Evolutionary conservation across 2,329 filamentous ascomycete genomes (phyloP).

Genomic region (Didymella keratinophila): DNA sequence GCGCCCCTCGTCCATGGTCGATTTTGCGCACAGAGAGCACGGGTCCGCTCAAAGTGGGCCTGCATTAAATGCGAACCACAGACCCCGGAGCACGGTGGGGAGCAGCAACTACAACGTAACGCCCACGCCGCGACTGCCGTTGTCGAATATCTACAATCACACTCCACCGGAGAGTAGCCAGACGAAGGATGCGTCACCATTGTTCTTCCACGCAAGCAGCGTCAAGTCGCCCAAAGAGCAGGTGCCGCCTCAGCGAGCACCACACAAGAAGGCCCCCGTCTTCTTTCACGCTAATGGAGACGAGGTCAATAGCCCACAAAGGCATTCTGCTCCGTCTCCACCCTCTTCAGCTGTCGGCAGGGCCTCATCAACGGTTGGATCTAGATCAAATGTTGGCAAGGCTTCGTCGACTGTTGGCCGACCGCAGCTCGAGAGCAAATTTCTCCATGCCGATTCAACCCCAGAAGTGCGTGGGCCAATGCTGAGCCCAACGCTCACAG

Average conservation of each 20-base stretch:
- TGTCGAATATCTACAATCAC: slow-evolving; percentile 36
- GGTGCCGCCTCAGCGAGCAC: slow-evolving; percentile 33
- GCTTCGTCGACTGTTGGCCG: slow-evolving; percentile 22
- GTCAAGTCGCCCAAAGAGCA: slow-evolving; percentile 55
- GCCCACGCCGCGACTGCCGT: slow-evolving; percentile 36
- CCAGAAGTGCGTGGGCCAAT: slow-evolving; percentile 52
- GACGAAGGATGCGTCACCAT: slow-evolving; percentile 57
- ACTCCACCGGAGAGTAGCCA: slow-evolving; percentile 37
- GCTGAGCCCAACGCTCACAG: slow-evolving; percentile 42
- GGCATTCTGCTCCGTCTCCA: slow-evolving; percentile 43
- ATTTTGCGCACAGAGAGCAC: slow-evolving; percentile 41
- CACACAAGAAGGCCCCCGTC: slow-evolving; percentile 54
- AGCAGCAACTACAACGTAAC: slow-evolving; percentile 29
- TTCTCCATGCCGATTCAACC: slow-evolving; percentile 73
- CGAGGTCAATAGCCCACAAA: slow-evolving; percentile 45
- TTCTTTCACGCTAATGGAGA: slow-evolving; percentile 63
- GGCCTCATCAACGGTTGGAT: slow-evolving; percentile 8
- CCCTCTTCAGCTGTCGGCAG: slow-evolving; percentile 41
- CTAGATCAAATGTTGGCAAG: slow-evolving; percentile 23
- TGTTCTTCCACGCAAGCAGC: slow-evolving; percentile 94
- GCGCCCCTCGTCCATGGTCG: slow-evolving; percentile 45
- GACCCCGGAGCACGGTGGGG: slow-evolving; percentile 51
- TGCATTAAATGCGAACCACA: slow-evolving; percentile 31
- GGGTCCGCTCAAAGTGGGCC: slow-evolving; percentile 37
- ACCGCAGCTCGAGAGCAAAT: slow-evolving; percentile 60